Conservation (phyloP, 2,329 filamentous ascomycete species). For the Knufia fluminis region DNA sequence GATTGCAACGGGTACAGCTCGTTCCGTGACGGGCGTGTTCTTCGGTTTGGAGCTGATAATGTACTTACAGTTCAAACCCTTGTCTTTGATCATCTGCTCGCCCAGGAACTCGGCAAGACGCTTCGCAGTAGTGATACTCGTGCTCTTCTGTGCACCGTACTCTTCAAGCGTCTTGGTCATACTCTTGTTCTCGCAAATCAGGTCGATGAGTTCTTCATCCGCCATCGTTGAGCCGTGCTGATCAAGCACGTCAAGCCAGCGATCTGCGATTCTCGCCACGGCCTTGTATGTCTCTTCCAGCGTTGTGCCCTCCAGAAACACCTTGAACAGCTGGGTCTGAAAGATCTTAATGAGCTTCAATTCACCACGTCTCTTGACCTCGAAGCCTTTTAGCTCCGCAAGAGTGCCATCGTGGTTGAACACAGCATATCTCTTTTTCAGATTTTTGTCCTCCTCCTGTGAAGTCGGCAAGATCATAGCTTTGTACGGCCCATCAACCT, state of each 20-base stretch:
- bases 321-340: constrained; percentile 98
- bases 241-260: constrained; percentile 91
- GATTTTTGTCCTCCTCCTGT: constrained; percentile 97
- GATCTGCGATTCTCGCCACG: constrained; percentile 89
- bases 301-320: constrained; percentile 86
- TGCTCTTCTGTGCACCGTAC: constrained; percentile 91
- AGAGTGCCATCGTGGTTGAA: constrained; percentile 97
- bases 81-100: constrained; percentile 98
- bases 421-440: constrained; percentile 98
- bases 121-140: constrained; percentile 96
- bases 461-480: constrained; percentile 97
- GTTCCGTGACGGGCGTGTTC: constrained; percentile 85
- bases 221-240: constrained; percentile 80
- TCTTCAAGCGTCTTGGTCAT: constrained; percentile 97
- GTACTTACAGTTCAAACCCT: constrained; percentile 98
- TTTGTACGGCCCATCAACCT: constrained; percentile 94
- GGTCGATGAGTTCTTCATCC: constrained; percentile 93
- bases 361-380: constrained; percentile 94
- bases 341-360: constrained; percentile 99
- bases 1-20: constrained; percentile 89
- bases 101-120: constrained; percentile 92
- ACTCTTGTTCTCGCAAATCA: constrained; percentile 99
- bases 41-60: constrained; percentile 86
- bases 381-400: constrained; percentile 93
- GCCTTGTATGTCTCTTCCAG: constrained; percentile 80